Conservation (phyloP, 2,329 filamentous ascomycete genomes). For the Venturiaceae sp. region DNA sequence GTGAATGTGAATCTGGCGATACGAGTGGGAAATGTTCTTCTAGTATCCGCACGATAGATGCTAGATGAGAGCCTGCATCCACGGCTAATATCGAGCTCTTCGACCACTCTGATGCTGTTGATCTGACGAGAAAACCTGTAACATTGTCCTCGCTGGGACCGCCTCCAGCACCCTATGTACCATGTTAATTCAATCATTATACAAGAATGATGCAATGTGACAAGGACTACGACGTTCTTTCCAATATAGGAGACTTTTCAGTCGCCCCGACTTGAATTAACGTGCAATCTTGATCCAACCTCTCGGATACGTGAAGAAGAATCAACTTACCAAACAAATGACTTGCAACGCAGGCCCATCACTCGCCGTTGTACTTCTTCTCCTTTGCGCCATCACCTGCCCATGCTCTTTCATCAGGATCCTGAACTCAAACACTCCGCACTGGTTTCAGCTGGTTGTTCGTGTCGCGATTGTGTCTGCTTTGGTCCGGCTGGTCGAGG, state of each 20-base stretch:
- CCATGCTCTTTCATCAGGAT: not conserved
- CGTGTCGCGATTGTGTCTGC: not conserved
- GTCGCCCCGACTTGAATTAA: too few relatives aligned
- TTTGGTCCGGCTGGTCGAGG: too few relatives aligned
- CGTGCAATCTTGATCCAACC: too few relatives aligned
- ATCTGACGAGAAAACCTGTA: conserved; percentile 81
- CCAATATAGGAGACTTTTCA: too few relatives aligned
- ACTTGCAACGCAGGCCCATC: conserved; percentile 6
- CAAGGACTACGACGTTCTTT: not conserved
- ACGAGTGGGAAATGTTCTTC: conserved; percentile 43
- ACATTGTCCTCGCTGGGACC: conserved; percentile 85
- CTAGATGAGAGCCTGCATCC: conserved; percentile 84
- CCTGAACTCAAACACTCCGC: not conserved
- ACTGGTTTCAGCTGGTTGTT: not conserved
- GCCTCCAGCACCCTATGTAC: conserved; percentile 69
- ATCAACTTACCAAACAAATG: conserved; percentile 9
- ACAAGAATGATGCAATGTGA: not conserved
- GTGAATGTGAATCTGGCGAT: conserved; percentile 10
- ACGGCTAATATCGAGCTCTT: conserved; percentile 77
- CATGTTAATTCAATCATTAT: not conserved
- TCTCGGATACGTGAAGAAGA: not conserved
- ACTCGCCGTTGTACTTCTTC: not conserved
- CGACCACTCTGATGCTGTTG: conserved; percentile 67
- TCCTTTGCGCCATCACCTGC: not conserved
- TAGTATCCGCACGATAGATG: conserved; percentile 73